Conservation (phyloP, 768 basidiomycete species). For the Amanita molliuscula region DNA sequence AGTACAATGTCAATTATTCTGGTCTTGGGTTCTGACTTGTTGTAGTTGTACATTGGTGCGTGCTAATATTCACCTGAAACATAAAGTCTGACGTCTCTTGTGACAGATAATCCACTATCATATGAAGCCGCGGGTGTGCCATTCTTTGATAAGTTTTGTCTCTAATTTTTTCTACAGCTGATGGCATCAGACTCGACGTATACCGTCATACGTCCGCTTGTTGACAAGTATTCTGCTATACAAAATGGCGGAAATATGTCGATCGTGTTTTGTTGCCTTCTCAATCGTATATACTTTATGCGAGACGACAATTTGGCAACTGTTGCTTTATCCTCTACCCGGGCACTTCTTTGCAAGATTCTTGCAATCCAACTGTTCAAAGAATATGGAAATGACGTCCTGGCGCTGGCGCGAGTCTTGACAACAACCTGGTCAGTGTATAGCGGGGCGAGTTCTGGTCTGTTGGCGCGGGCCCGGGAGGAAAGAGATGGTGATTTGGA, state of each 20-base stretch:
- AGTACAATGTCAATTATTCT: conserved; percentile 8
- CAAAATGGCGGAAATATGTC: conserved; percentile 72
- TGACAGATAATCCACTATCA: conserved; percentile 70
- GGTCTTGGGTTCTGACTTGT: background rate
- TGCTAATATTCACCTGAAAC: conserved; percentile 1
- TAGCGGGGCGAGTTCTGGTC: conserved; percentile 53
- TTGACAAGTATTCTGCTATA: conserved; percentile 73
- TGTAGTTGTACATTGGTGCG: conserved; percentile 62
- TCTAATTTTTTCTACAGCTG: conserved; percentile 33
- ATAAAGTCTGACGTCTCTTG: conserved; percentile 2
- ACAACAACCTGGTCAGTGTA: conserved; percentile 80
- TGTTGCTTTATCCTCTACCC: conserved; percentile 55
- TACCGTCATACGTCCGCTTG: conserved; percentile 78
- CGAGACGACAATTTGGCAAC: conserved; percentile 70
- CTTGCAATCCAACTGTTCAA: conserved; percentile 75
- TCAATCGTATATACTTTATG: conserved; percentile 80
- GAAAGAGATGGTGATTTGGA: conserved; percentile 66
- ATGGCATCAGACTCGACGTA: conserved; percentile 84
- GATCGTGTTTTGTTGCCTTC: conserved; percentile 77
- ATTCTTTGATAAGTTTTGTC: background rate
- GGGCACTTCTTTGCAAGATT: conserved; percentile 83
- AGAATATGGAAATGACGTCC: conserved; percentile 55
- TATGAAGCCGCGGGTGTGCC: conserved; percentile 58
- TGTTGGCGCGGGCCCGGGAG: conserved; percentile 48
- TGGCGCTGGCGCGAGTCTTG: conserved; percentile 58